Base-by-base conservation (phyloP, 2,329 filamentous ascomycete genomes). In the Orbilia brochopaga region DNA sequence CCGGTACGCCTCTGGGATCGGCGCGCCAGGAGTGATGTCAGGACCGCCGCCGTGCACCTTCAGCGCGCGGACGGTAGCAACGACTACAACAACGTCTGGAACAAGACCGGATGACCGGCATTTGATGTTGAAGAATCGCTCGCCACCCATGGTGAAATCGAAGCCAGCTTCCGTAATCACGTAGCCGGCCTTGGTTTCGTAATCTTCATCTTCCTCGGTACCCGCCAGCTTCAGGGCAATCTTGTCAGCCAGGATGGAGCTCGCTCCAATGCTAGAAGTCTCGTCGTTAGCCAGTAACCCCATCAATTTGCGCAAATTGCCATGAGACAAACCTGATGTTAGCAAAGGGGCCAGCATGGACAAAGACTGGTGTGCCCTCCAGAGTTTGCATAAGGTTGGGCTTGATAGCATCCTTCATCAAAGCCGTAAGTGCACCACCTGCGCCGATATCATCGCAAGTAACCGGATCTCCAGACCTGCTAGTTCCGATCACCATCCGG, bases 111-210 rank as follows among this genome's bases (percentile, higher is more conserved):
- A 97, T 8, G 92, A 90, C 72, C 94, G 90, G 83, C 94, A 97
- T 85, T 99, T 99, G 84, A 99, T 97, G 83, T 99, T 97, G 87
- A 99, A 97, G 85, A 99, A 99, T 58, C 94, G 90, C 85, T 99
- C 94, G 74, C 94, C 94, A 75, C 94, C 94, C 94, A 99, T 99
- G 77, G 94, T 97, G 82, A 99, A 99, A 81, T 99, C 94, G 80
- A 99, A 99, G 8, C 94, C 94, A 59, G 94, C 93, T 81, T 99
- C 94, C 1, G 94, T 99, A 40, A 99, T 88, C 21, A 97, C 93
- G 77, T 94, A 97, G 8, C 94, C 94, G 30, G 90, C 86, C 83
- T 94, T 93, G 76, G 88, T 83, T 56, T 87, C 83, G 78, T 92
- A 86, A 77, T 95, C 86, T 82, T 97, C 94, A 75, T 96, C 93